These are phyloP conservation scores for Russula dissimulans DNA, from an alignment of 768 basidiomycete genomes.

Conservation along the genomic window DNA sequence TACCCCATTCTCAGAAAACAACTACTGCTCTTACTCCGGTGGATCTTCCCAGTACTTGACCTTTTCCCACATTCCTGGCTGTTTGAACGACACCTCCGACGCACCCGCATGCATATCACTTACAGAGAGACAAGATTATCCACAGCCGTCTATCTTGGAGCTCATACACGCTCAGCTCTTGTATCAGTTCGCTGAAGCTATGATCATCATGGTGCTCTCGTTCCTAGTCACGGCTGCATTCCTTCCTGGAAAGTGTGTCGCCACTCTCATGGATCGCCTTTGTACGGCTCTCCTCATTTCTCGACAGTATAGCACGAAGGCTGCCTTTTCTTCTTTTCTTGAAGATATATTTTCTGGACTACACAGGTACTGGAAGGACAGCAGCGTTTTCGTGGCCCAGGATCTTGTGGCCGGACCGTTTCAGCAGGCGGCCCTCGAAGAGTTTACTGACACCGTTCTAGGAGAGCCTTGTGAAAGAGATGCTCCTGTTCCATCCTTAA, in stretches of 20 bases:
- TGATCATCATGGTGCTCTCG: conserved; percentile 6
- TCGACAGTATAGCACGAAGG: conserved; percentile 1
- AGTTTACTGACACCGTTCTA: neutral
- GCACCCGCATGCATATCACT: neutral
- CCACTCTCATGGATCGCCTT: conserved; percentile 3
- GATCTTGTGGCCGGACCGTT: neutral
- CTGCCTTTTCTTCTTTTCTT: conserved; percentile 9
- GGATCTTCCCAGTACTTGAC: neutral
- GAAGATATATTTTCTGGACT: conserved; percentile 3
- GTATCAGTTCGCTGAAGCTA: conserved; percentile 8
- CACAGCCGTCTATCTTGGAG: conserved; percentile 2
- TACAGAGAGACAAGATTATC: neutral
- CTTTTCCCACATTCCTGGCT: neutral
- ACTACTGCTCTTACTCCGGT: neutral
- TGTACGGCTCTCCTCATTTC: conserved; percentile 6
- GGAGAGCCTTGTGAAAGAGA: neutral
- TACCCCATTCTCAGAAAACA: neutral
- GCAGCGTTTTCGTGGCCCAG: neutral
- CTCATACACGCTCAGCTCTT: neutral
- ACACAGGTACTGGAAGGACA: conserved; percentile 12
- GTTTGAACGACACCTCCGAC: neutral
- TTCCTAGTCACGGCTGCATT: neutral
- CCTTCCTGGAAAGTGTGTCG: conserved; percentile 1
- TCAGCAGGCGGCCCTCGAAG: neutral
- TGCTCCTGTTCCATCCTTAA: neutral